Base-by-base conservation (phyloP, 805 yeast species). In the Candida incommunis region DNA sequence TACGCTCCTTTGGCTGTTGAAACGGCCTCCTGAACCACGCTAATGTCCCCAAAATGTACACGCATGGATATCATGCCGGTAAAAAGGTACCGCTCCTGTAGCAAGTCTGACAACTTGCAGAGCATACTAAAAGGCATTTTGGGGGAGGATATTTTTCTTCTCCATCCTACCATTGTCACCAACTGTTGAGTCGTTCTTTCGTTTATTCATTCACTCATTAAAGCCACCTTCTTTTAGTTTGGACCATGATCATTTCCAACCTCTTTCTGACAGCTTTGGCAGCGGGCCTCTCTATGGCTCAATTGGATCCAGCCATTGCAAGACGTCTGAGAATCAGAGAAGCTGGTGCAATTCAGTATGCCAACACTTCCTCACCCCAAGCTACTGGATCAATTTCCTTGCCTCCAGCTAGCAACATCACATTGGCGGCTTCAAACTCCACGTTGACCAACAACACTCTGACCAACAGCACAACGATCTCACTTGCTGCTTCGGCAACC, bases 231-330 rank as follows among this genome's bases (percentile, higher is more conserved):
- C n/a, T n/a, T n/a, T n/a, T n/a, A n/a, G n/a, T n/a, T n/a, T n/a
- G n/a, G n/a, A n/a, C 4, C 11, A 31, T 31, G 37, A 5, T 9
- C 20, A 5, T 31, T 5, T 13, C 37, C 37, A 31, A n/a, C 18
- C 13, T 16, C 20, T 5, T n/a, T 31, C 18, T 31, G 37, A 4
- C 18, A 5, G 37, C 37, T 7, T 11, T 16, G 7, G 37, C 7
- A 11, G 37, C 37, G 5, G 37, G 37, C 5, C 7, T 31, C 18
- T 31, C 37, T 7, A 13, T 9, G 37, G 37, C 37, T 5, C 37
- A 31, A 18, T 18, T 31, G 37, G 37, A 31, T 18, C 37, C 37
- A 5, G 37, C 37, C 37, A 31, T 31, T 31, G 37, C 37, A 11
- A 11, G 37, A 11, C 37, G 20, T 9, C 20, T 31, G 18, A 11